phyloP scores from a whole-genome alignment of 2,329 filamentous ascomycete species.

The Gaeumannomyces sp. region DNA sequence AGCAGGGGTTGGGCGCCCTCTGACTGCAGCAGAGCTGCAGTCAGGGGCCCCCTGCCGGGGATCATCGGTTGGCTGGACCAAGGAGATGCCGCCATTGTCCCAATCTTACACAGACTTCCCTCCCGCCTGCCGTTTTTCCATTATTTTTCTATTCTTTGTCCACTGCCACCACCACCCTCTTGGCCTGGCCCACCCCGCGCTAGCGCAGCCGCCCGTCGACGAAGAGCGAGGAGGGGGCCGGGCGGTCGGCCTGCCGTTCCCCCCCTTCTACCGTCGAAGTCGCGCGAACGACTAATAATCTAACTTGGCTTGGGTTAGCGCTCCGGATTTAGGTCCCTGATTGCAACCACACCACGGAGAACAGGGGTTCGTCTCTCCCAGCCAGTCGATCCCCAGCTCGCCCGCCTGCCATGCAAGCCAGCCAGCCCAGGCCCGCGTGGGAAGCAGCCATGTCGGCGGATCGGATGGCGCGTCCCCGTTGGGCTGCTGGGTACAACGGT shows the following conservation, averaged over 20 bases:
- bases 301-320: conserved; percentile 2
- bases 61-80: conserved; percentile 16
- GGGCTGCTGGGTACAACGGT: neutral
- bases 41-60: neutral
- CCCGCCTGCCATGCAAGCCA: too few species aligned
- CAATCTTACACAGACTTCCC: conserved; percentile 7
- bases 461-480: neutral
- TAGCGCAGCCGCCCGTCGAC: neutral
- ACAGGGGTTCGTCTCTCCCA: neutral
- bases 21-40: conserved; percentile 8
- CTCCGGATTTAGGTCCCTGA: neutral
- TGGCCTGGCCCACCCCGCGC: neutral
- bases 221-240: too few species aligned
- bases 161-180: conserved; percentile 16
- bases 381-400: too few species aligned
- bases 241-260: conserved; percentile 3
- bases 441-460: neutral
- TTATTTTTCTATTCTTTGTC: conserved; percentile 4
- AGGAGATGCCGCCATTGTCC: conserved; percentile 10
- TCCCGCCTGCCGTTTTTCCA: neutral
- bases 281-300: conserved; percentile 1
- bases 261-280: neutral
- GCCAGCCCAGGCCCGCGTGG: neutral
- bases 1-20: neutral
- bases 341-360: neutral